Base-by-base conservation (phyloP, 208 protist species). In the Leptomonas pyrrhocoris region DNA sequence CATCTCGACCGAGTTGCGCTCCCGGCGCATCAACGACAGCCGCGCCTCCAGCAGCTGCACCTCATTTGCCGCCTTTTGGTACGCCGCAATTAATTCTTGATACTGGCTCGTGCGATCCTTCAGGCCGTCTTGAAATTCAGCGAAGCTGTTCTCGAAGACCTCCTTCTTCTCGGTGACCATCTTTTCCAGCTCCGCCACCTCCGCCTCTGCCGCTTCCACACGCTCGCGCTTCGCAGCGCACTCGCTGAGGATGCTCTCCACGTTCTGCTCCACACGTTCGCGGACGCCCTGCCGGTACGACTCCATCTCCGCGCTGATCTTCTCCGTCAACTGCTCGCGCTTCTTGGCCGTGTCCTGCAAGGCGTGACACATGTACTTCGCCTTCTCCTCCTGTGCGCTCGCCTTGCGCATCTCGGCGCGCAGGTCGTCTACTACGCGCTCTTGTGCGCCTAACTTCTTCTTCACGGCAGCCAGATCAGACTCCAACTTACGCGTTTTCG, bases 401-500 rank as follows among this genome's bases (percentile, higher is more conserved):
- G 57, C 56, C 30, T 83, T 86, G 23, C 60, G 46, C 21, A 86
- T 36, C 34, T 77, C 65, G 11, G 30, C 40, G 49, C 79, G 77
- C 25, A 83, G 15, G 2, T 75, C 72, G 9, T 86, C 76, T 13
- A 86, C 68, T 8, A 79, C 68, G 28, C 73, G 85, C 18, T 68
- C 63, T 48, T 83, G 53, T 7, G 40, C 73, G 2, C 49, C 62
- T 9, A 83, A 40, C 73, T 82, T 84, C 61, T 89, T 92, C 54
- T 89, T 90, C 34, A 81, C 0, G 1, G 54, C 62, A 13, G 84
- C 80, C 34, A 94, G 38, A n/a, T 96, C 84, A 2, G 86, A 74
- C 58, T 92, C 85, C 67, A 81, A 74, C 68, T 85, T 84, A 74
- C 92, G 94, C 23, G 83, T 79, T 59, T 76, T 74, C 30, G 75